Evolutionary conservation across 805 yeast species (phyloP).

Genomic region (Wickerhamiella vanderwaltii): DNA sequence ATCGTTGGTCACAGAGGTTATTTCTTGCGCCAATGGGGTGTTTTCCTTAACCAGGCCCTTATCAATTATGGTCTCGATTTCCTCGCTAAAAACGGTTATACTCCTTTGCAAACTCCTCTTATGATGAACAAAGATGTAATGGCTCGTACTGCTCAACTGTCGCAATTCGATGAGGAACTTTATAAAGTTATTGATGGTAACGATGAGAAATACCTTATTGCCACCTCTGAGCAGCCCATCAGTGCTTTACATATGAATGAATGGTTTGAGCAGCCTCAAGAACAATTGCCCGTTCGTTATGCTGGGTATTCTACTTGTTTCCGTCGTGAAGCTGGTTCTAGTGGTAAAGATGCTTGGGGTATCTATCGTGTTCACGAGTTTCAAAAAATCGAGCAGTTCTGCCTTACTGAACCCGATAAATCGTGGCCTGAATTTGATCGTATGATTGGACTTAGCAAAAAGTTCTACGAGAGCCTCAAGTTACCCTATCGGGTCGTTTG

Average conservation of each 20-base stretch:
- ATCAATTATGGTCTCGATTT: slow-evolving; percentile 90
- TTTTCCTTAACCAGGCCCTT: slow-evolving; percentile 92
- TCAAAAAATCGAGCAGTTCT: slow-evolving; percentile 96
- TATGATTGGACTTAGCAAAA: slow-evolving; percentile 86
- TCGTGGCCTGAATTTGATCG: slow-evolving; percentile 96
- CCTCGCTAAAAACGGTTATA: slow-evolving; percentile 65
- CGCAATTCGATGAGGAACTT: slow-evolving; percentile 95
- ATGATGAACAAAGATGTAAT: slow-evolving; percentile 99
- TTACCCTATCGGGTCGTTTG: slow-evolving; percentile 96
- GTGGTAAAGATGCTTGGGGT: slow-evolving; percentile 99
- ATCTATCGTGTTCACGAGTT: slow-evolving; percentile 97
- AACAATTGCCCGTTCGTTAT: slow-evolving; percentile 90
- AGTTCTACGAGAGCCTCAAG: slow-evolving; percentile 80
- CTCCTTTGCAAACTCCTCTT: slow-evolving; percentile 94
- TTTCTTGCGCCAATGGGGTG: slow-evolving; percentile 90
- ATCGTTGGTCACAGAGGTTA: slow-evolving; percentile 98
- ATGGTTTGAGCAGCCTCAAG: slow-evolving; percentile 96
- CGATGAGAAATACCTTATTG: slow-evolving; percentile 94
- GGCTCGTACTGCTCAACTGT: slow-evolving; percentile 98
- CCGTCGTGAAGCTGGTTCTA: slow-evolving; percentile 99
- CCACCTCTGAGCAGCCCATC: slow-evolving; percentile 98
- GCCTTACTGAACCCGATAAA: slow-evolving; percentile 91
- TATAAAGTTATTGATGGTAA: slow-evolving; percentile 95
- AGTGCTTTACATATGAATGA: slow-evolving; percentile 95
- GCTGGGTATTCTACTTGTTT: slow-evolving; percentile 98